Percentiles rank a stretch among this genome's conserved stretches.
Conservation (phyloP, 2,329 filamentous ascomycete genomes). For the Thyridium curvatum region DNA sequence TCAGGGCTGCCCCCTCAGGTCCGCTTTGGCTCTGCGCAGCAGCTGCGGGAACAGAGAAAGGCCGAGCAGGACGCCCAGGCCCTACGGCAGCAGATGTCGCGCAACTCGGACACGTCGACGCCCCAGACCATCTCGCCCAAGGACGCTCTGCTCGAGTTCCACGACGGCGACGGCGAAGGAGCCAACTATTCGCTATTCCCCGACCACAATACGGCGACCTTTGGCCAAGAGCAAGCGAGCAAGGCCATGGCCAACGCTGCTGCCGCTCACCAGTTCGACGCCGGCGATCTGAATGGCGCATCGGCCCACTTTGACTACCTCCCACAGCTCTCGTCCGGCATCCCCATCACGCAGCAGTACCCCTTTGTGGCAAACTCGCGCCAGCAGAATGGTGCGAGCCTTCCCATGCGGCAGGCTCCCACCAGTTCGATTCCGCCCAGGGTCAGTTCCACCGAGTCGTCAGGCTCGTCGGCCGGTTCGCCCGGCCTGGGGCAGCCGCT, state of each 20-base stretch:
- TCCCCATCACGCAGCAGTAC: constrained; percentile 44
- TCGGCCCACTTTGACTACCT: constrained; percentile 20
- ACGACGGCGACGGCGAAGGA: constrained; percentile 62
- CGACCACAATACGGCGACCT: constrained; percentile 39
- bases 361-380: constrained; percentile 36
- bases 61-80: constrained; percentile 50
- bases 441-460: no score
- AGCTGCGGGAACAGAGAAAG: constrained; percentile 55
- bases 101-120: constrained; percentile 36
- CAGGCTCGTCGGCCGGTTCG: no score
- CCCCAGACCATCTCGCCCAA: constrained; percentile 93
- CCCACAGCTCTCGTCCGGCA: constrained; percentile 24
- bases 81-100: constrained; percentile 32
- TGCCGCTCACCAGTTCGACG: constrained; percentile 12
- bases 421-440: constrained; percentile 21
- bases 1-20: constrained; percentile 19
- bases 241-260: constrained; percentile 21
- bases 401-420: constrained; percentile 8
- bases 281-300: constrained; percentile 10
- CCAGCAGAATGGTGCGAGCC: constrained; percentile 27
- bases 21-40: constrained; percentile 48
- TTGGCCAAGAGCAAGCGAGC: constrained; percentile 30
- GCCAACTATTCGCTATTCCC: constrained; percentile 66
- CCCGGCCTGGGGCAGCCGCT: constrained; percentile 6
- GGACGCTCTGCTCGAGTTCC: constrained; percentile 82